Conservation (phyloP, 2,329 filamentous ascomycete species). For the Dryadomyces quercus-mongolicae region DNA sequence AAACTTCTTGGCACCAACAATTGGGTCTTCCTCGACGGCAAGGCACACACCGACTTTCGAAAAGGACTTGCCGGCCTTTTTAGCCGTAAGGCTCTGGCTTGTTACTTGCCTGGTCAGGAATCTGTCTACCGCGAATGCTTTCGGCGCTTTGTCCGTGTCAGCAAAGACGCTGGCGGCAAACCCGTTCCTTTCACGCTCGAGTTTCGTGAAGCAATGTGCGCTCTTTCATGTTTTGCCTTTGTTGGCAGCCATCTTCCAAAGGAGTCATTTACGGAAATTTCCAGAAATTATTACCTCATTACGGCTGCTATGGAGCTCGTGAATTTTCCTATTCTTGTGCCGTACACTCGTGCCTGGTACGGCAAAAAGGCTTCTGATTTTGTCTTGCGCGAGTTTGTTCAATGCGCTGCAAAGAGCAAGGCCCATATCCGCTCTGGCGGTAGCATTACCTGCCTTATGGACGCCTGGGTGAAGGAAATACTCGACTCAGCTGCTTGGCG, state of each 20-base stretch:
- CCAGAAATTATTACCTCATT: constrained; percentile 93
- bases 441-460: constrained; percentile 83
- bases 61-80: constrained; percentile 94
- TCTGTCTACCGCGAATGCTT: constrained; percentile 86
- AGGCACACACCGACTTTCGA: constrained; percentile 89
- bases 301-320: constrained; percentile 92
- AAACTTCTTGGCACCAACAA: constrained; percentile 87
- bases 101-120: constrained; percentile 85
- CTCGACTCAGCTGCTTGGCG: constrained; percentile 73
- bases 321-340: constrained; percentile 95
- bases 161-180: constrained; percentile 57
- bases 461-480: constrained; percentile 85
- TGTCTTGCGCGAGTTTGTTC: constrained; percentile 78
- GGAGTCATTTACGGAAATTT: constrained; percentile 82
- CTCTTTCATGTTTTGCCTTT: constrained; percentile 88
- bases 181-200: constrained; percentile 78
- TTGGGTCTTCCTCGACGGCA: constrained; percentile 96
- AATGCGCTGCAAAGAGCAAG: constrained; percentile 88
- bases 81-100: constrained; percentile 76
- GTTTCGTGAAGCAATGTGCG: constrained; percentile 91
- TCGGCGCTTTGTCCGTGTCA: constrained; percentile 62
- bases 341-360: constrained; percentile 93
- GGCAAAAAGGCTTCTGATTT: constrained; percentile 92
- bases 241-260: constrained; percentile 92
- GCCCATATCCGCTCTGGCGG: constrained; percentile 82